Evolutionary conservation across 1,284 basidiomycete species (phyloP).

Genomic region (Ceratobasidium sp.): DNA sequence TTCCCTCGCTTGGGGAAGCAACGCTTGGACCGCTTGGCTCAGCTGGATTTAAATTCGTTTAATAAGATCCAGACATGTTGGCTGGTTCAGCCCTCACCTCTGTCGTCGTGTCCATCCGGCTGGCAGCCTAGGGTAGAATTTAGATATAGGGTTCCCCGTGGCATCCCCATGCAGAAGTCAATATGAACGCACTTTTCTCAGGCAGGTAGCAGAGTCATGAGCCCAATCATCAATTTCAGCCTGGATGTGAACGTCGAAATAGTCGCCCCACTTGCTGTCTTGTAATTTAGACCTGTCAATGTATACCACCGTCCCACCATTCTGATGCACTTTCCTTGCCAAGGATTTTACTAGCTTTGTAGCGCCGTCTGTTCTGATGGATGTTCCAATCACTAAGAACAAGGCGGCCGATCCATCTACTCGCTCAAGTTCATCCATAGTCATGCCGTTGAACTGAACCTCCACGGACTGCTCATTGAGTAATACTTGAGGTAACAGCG

Average conservation of each 20-base stretch:
- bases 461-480: constrained; percentile 3
- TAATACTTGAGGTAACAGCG: neutral
- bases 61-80: too few relatives aligned
- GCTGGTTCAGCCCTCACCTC: too few relatives aligned
- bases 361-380: constrained; percentile 7
- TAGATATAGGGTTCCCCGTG: neutral
- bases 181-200: neutral
- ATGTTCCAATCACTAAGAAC: constrained; percentile 21
- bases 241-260: constrained; percentile 11
- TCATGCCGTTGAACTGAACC: neutral
- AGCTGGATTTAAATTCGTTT: too few relatives aligned
- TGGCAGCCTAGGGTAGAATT: too few relatives aligned
- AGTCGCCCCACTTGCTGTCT: neutral
- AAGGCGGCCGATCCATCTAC: neutral
- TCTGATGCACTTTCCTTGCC: neutral
- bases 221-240: constrained; percentile 14
- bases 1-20: too few relatives aligned
- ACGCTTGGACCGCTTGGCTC: too few relatives aligned
- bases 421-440: neutral
- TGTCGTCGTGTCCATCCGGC: too few relatives aligned
- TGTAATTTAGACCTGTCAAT: neutral
- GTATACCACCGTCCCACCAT: neutral
- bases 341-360: constrained; percentile 3
- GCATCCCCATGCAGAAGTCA: too few relatives aligned
- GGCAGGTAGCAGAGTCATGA: neutral